Conservation (phyloP, 2,329 filamentous ascomycete genomes). For the Hymenoscyphus scutula region DNA sequence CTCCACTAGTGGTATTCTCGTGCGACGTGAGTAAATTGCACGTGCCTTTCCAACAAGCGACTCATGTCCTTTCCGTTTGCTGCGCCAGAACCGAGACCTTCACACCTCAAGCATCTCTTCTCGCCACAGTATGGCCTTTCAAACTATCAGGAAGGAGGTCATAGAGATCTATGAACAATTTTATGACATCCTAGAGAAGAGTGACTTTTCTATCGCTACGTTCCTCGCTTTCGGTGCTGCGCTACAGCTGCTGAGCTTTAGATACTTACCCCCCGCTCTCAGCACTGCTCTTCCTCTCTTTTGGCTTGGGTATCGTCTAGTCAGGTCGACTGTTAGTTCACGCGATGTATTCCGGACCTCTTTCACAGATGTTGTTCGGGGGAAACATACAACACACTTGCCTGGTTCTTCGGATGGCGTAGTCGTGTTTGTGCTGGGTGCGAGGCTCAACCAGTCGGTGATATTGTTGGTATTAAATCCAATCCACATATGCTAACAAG, state of each 20-base stretch:
- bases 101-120: not conserved
- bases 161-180: not conserved
- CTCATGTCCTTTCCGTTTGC: not conserved
- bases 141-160: not conserved
- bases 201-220: conserved; percentile 8
- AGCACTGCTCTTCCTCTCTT: conserved; percentile 3
- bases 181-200: conserved; percentile 3
- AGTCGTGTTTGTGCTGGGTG: conserved; percentile 9
- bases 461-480: not conserved
- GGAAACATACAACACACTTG: not conserved
- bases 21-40: not conserved
- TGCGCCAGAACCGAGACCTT: not conserved
- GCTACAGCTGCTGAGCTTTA: conserved; percentile 8
- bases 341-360: not conserved
- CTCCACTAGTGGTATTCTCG: too few species aligned
- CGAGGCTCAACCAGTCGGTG: conserved; percentile 8
- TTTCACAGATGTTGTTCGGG: not conserved
- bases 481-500: not conserved
- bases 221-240: conserved; percentile 11
- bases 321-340: not conserved
- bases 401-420: not conserved
- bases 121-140: not conserved
- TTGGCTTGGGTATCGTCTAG: conserved; percentile 3
- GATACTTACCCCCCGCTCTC: not conserved
- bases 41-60: not conserved